These are phyloP conservation scores for Capillidium rhysosporum DNA, from an alignment of 371 early-diverging fungal species.

Conservation along the genomic window DNA sequence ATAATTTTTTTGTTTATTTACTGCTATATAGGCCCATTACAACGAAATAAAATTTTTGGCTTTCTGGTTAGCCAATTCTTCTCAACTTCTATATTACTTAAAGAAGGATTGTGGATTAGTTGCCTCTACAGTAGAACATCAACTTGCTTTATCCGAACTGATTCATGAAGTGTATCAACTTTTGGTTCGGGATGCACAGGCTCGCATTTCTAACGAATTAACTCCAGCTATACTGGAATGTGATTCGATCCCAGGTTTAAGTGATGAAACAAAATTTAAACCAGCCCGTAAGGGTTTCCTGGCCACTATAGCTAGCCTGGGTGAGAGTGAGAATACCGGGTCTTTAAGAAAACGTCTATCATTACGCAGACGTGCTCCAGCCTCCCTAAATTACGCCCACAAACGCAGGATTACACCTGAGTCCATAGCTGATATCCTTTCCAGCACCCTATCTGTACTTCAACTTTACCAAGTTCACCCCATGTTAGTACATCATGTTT, in stretches of 20 bases:
- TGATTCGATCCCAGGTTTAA: slow-evolving; percentile 41
- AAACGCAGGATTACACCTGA: slow-evolving; percentile 21
- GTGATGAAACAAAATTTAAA: slow-evolving; percentile 14
- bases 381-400: neutral
- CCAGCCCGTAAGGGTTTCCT: slow-evolving; percentile 22
- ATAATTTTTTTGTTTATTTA: neutral
- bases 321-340: slow-evolving; percentile 8
- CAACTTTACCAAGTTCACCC: slow-evolving; percentile 41
- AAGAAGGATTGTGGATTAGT: slow-evolving; percentile 55
- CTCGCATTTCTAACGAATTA: slow-evolving; percentile 30
- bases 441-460: slow-evolving; percentile 31
- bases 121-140: slow-evolving; percentile 27
- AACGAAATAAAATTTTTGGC: slow-evolving; percentile 27
- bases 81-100: slow-evolving; percentile 50
- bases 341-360: neutral
- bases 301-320: slow-evolving; percentile 23
- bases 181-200: slow-evolving; percentile 30
- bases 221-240: slow-evolving; percentile 47
- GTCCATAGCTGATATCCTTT: slow-evolving; percentile 35
- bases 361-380: neutral
- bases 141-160: slow-evolving; percentile 38
- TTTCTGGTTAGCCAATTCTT: slow-evolving; percentile 66
- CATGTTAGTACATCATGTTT: slow-evolving; percentile 38
- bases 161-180: slow-evolving; percentile 39
- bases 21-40: slow-evolving; percentile 11